Evolutionary conservation across 1,284 basidiomycete species (phyloP).

Genomic region (Cutaneotrichosporon mucoides): DNA sequence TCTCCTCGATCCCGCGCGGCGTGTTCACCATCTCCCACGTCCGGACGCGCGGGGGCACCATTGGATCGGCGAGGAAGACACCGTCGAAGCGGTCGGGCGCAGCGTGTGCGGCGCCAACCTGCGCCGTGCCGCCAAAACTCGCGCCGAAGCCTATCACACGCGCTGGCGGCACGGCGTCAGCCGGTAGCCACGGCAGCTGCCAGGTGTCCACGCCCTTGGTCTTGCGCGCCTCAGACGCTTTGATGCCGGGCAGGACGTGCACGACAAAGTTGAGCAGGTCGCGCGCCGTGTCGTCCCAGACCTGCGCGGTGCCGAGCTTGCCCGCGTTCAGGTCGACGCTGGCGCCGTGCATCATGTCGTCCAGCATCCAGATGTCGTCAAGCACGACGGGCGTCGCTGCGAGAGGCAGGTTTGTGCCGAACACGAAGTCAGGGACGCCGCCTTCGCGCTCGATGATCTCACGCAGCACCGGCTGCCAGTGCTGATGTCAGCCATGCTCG

Average conservation of each 20-base stretch:
- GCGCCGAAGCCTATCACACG: slow-evolving; percentile 49
- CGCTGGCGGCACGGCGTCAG: slow-evolving; percentile 3
- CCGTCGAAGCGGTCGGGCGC: slow-evolving; percentile 9
- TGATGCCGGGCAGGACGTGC: slow-evolving; percentile 46
- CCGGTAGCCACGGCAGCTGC: slow-evolving; percentile 10
- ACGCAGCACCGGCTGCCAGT: slow-evolving; percentile 62
- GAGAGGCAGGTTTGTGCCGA: slow-evolving; percentile 5
- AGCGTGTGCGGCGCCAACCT: not conserved
- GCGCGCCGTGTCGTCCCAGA: slow-evolving; percentile 48
- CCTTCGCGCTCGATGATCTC: slow-evolving; percentile 43
- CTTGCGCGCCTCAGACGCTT: not conserved
- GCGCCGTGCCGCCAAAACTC: slow-evolving; percentile 62
- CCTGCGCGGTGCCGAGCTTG: slow-evolving; percentile 48
- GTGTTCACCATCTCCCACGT: not conserved
- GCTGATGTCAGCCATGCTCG: slow-evolving; percentile 7
- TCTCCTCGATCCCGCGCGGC: not conserved
- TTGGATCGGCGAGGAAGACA: slow-evolving; percentile 61
- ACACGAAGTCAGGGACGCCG: not conserved
- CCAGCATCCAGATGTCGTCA: slow-evolving; percentile 75
- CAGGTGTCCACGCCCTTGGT: not conserved
- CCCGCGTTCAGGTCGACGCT: slow-evolving; percentile 62
- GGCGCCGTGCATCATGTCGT: slow-evolving; percentile 72
- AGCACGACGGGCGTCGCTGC: slow-evolving; percentile 38
- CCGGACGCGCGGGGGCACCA: slow-evolving; percentile 9
- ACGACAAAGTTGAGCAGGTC: slow-evolving; percentile 47